Evolutionary conservation across 2,329 filamentous ascomycete species (phyloP).

Genomic region (Claviceps sp.): DNA sequence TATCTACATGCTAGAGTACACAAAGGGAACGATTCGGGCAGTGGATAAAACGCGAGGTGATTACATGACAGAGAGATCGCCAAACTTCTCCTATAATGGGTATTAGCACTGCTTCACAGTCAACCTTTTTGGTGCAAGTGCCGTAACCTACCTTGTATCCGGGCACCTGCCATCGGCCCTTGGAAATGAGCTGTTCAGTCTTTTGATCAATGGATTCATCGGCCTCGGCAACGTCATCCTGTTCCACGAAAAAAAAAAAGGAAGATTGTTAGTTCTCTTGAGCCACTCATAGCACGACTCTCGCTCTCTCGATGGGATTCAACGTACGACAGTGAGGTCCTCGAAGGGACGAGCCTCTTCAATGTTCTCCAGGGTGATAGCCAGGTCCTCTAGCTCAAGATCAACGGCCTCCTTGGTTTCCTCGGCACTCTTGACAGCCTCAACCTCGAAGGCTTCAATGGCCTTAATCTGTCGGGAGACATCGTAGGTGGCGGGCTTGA

Average conservation of each 20-base stretch:
- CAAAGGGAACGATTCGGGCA: slow-evolving; percentile 33
- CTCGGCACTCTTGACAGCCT: slow-evolving; percentile 93
- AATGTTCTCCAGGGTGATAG: slow-evolving; percentile 94
- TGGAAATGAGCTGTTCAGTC: slow-evolving; percentile 85
- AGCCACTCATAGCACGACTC: no score
- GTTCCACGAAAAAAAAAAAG: slow-evolving; percentile 6
- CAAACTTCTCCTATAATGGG: slow-evolving; percentile 79
- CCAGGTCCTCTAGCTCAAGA: slow-evolving; percentile 82
- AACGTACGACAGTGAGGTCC: slow-evolving; percentile 89
- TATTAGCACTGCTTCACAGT: slow-evolving; percentile 28
- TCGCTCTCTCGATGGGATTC: slow-evolving; percentile 1
- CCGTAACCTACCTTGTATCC: slow-evolving; percentile 79
- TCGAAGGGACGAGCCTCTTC: slow-evolving; percentile 92
- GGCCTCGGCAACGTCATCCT: slow-evolving; percentile 91
- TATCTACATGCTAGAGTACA: slow-evolving; percentile 63
- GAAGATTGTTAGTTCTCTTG: background rate
- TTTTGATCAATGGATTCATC: slow-evolving; percentile 97
- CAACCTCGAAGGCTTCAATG: slow-evolving; percentile 93
- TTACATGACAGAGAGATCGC: slow-evolving; percentile 91
- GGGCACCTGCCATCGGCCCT: slow-evolving; percentile 95
- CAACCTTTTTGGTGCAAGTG: background rate
- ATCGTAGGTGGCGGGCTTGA: slow-evolving; percentile 91
- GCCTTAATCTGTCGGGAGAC: slow-evolving; percentile 89
- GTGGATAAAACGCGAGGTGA: slow-evolving; percentile 25
- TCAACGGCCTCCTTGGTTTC: slow-evolving; percentile 95